phyloP scores from a whole-genome alignment of 2,329 filamentous ascomycete genomes.

The Colletotrichum limetticola region DNA sequence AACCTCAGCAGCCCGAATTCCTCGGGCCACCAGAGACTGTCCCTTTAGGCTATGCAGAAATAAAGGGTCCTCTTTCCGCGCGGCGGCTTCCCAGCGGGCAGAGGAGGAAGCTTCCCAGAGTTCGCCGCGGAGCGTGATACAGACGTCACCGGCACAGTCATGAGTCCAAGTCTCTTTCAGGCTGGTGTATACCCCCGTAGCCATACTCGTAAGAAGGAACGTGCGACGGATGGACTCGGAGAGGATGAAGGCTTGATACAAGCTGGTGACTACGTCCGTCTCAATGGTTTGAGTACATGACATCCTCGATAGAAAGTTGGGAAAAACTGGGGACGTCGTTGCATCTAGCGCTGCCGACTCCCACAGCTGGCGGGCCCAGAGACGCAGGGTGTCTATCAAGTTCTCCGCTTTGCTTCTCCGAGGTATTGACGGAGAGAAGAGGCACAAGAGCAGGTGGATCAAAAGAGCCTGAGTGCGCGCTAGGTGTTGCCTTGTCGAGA shows the following conservation, averaged over 20 bases:
- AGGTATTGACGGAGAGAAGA: slow-evolving; percentile 19
- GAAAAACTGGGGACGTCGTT: background rate
- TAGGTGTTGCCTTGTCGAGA: slow-evolving; percentile 24
- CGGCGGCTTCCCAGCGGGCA: slow-evolving; percentile 22
- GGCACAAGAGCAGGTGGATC: slow-evolving; percentile 26
- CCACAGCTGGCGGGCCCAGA: slow-evolving; percentile 20
- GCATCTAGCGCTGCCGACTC: slow-evolving; percentile 17
- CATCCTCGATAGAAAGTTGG: background rate
- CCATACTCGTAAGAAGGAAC: slow-evolving; percentile 20
- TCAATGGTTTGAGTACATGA: background rate
- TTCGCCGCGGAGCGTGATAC: slow-evolving; percentile 15
- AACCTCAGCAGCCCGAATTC: slow-evolving; percentile 20
- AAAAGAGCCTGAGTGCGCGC: slow-evolving; percentile 30
- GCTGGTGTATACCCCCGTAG: slow-evolving; percentile 21
- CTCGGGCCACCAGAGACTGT: slow-evolving; percentile 9
- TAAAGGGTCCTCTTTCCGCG: slow-evolving; percentile 11
- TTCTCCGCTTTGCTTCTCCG: slow-evolving; percentile 25
- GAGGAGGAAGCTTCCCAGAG: slow-evolving; percentile 26
- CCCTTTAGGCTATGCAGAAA: slow-evolving; percentile 21
- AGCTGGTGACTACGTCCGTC: background rate
- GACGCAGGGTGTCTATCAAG: slow-evolving; percentile 11
- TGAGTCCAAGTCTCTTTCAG: slow-evolving; percentile 17
- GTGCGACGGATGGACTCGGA: slow-evolving; percentile 32
- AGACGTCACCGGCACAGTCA: slow-evolving; percentile 20
- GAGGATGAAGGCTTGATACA: slow-evolving; percentile 25